Evolutionary conservation across 257 asterid genomes (phyloP), one percentile per base, ranked within the genome.

Genomic region (Salvia rosmarinus): DNA sequence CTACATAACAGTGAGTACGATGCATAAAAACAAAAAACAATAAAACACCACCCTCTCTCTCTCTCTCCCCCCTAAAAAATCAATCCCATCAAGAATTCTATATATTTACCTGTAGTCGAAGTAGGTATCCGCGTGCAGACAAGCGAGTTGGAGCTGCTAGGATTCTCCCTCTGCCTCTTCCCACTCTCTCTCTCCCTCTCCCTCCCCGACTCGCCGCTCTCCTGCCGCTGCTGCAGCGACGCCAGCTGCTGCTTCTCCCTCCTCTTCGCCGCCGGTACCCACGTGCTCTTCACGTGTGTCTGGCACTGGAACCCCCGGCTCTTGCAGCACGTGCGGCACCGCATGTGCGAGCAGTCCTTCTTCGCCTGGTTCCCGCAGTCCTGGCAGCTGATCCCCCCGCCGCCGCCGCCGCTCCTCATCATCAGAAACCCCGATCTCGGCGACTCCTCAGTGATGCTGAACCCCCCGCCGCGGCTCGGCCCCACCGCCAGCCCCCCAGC

Each of bases 291-390:
- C 0, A 91, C 88, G 75, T 91, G 97, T 4, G 97, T 91, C 25
- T 81, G 73, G 78, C 97, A 91, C 61, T 81, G 86, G 64, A 79
- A 86, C 37, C 97, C 97, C 49, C 97, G 82, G 75, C 97, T 91
- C 83, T 90, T 92, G 21, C 98, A 92, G 81, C 98, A 92, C 19
- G 92, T 88, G 46, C 98, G 74, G 79, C 98, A 92, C 80, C 98
- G 82, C 98, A 90, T 90, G 72, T 92, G 92, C 5, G 76, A 0
- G 40, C 98, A 92, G 71, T 91, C 96, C 63, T 91, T 91, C 80
- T 91, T 91, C 0, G 97, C 96, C 72, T 91, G 96, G 34, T 90
- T 90, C 1, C 97, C 97, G 39, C 97, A 90, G 68, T 91, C 98
- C 16, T 92, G 96, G 75, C 98, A 92, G 72, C 96, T 89, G 14